These are phyloP conservation scores for Aspergillus pseudoviridinutans DNA, from an alignment of 2,329 filamentous ascomycete species.

Conservation along the genomic window DNA sequence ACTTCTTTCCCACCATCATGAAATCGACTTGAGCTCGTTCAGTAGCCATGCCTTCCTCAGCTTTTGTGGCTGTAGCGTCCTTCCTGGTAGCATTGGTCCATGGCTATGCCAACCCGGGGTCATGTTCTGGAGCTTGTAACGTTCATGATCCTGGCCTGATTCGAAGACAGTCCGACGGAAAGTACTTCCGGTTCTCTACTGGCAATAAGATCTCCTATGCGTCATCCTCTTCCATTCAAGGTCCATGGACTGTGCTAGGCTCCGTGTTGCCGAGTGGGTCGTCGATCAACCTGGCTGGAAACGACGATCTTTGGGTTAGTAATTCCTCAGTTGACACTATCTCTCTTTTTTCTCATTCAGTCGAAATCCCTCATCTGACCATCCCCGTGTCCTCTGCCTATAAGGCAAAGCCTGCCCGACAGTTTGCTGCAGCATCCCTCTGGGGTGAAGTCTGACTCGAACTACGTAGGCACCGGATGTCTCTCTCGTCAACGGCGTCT, in stretches of 20 bases:
- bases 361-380: neutral
- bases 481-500: conserved; percentile 52
- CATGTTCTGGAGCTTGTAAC: conserved; percentile 29
- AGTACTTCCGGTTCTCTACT: conserved; percentile 53
- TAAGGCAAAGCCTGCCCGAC: too few relatives aligned
- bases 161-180: conserved; percentile 44
- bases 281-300: conserved; percentile 44
- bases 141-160: conserved; percentile 50
- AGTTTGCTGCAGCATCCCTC: too few relatives aligned
- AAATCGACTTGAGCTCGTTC: neutral
- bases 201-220: conserved; percentile 49
- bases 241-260: conserved; percentile 50
- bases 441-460: neutral
- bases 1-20: neutral
- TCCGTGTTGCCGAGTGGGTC: conserved; percentile 45
- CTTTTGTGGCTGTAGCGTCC: neutral
- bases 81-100: conserved; percentile 13
- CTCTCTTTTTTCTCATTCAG: neutral
- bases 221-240: conserved; percentile 44
- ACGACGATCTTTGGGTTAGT: conserved; percentile 48
- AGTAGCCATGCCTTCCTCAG: neutral
- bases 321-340: neutral
- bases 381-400: too few relatives aligned
- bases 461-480: conserved; percentile 59
- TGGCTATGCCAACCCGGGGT: conserved; percentile 28